Percentiles rank a stretch among this genome's conserved stretches.
Evolutionary conservation across 495 filamentous ascomycete species (phyloP).

Genomic region (Hypoxylon trugodes): DNA sequence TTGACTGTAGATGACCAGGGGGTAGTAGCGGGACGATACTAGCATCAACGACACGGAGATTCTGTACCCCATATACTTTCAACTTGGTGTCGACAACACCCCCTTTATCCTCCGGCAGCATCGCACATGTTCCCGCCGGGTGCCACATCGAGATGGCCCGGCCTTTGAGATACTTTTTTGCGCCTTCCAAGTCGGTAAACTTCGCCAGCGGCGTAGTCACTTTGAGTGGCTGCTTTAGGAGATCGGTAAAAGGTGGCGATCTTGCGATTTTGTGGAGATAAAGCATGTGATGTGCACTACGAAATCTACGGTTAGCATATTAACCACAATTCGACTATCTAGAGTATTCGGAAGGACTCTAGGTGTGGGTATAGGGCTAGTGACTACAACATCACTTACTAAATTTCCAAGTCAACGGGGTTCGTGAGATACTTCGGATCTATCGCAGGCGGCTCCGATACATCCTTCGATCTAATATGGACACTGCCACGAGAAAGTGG

Average conservation of each 20-base stretch:
- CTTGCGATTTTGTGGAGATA: slow-evolving; percentile 53
- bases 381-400: too few relatives aligned
- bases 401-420: slow-evolving; percentile 58
- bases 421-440: slow-evolving; percentile 64
- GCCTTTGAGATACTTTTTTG: background rate
- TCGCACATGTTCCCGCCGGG: slow-evolving; percentile 4
- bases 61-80: slow-evolving; percentile 56
- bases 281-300: slow-evolving; percentile 51
- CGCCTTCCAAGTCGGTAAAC: slow-evolving; percentile 41
- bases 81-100: slow-evolving; percentile 53
- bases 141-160: slow-evolving; percentile 5
- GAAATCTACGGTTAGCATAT: too few relatives aligned
- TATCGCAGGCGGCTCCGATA: slow-evolving; percentile 49
- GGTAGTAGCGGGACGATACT: slow-evolving; percentile 60
- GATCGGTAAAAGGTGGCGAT: slow-evolving; percentile 46
- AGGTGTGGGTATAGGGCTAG: too few relatives aligned
- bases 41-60: slow-evolving; percentile 62
- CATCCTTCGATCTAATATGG: slow-evolving; percentile 58
- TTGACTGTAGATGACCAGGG: slow-evolving; percentile 56
- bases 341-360: too few relatives aligned
- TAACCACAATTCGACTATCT: too few relatives aligned
- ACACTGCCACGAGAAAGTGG: slow-evolving; percentile 65
- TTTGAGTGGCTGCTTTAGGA: slow-evolving; percentile 43
- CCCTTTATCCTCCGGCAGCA: slow-evolving; percentile 27
- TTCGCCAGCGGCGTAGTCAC: slow-evolving; percentile 9